Base-by-base conservation (phyloP, 1,139 yeast species). In the Kluyveromyces sp. region DNA sequence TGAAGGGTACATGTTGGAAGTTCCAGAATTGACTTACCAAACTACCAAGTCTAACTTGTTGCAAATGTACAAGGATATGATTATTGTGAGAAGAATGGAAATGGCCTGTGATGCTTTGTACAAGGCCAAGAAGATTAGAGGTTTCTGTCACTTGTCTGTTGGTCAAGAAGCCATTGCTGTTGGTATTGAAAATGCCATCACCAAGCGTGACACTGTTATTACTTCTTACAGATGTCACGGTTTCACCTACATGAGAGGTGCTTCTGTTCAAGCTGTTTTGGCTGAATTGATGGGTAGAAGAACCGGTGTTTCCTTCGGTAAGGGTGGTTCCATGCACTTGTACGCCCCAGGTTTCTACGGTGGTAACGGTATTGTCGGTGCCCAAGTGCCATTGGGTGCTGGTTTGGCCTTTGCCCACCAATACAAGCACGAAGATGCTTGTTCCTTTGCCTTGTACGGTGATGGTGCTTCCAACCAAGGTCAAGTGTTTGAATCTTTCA, bases 281-380 rank as follows among this genome's bases (percentile, higher is more conserved):
- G 97, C 96, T 52, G 98, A 92, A 73, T 77, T 92, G 70, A 85
- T 92, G 90, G 98, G 98, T 61, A 86, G 85, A 73, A 83, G 96
- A 73, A 73, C 83, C 48, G 98, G 98, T 74, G 94, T 87, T 53
- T 85, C 97, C 40, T 83, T 74, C 71, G 98, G 98, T 73, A 92
- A 92, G 73, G 98, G 98, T 73, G 98, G 98, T 59, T 92, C 98
- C 53, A 92, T 92, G 98, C 98, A 92, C 75, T 87, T 92, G 92
- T 92, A 84, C 69, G 87, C 95, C 47, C 82, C 83, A 42, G 92
- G 94, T 52, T 92, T 92, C 76, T 92, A 84, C 71, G 98, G 98
- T 67, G 98, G 98, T 72, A 92, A 92, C 73, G 98, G 98, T 75
- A 92, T 92, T 70, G 98, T 92, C 47, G 98, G 98, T 68, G 98